Evolutionary conservation across 805 yeast genomes (phyloP).

Genomic region (Suhomyces emberorum): DNA sequence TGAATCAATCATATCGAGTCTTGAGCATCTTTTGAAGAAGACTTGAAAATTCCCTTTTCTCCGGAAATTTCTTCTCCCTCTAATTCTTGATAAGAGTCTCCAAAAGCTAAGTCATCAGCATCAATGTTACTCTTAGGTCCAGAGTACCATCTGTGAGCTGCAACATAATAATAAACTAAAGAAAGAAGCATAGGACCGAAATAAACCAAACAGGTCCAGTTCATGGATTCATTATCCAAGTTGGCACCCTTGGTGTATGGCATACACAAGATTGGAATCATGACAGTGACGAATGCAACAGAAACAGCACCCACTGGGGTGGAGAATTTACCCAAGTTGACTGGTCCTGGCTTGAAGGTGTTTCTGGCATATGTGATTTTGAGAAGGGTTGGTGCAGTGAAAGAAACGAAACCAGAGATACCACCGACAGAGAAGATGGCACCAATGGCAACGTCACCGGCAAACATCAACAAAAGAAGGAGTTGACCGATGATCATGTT

Average conservation of each 20-base stretch:
- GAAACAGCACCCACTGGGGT: constrained; percentile 49
- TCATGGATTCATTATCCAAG: constrained; percentile 38
- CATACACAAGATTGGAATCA: constrained; percentile 62
- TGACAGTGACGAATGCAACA: constrained; percentile 46
- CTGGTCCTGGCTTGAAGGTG: constrained; percentile 61
- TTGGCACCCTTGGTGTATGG: constrained; percentile 39
- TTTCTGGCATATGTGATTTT: constrained; percentile 53
- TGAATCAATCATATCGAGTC: background rate
- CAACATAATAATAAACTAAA: constrained; percentile 46
- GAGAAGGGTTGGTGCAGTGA: constrained; percentile 59
- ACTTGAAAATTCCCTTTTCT: background rate
- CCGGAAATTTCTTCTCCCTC: background rate
- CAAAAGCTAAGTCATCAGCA: constrained; percentile 27
- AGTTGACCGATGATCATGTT: constrained; percentile 55
- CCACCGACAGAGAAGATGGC: constrained; percentile 76
- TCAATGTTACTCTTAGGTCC: constrained; percentile 60
- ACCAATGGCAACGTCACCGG: constrained; percentile 62
- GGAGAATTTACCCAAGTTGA: constrained; percentile 56
- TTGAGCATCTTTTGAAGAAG: background rate
- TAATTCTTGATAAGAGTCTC: constrained; percentile 12
- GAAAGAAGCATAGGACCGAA: constrained; percentile 57
- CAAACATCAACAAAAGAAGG: constrained; percentile 54
- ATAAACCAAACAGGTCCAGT: constrained; percentile 63
- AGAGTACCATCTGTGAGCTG: constrained; percentile 56
- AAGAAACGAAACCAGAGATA: constrained; percentile 64